Evolutionary conservation across 148 eudicot genomes (phyloP).

Genomic region (Selenicereus undatus): DNA sequence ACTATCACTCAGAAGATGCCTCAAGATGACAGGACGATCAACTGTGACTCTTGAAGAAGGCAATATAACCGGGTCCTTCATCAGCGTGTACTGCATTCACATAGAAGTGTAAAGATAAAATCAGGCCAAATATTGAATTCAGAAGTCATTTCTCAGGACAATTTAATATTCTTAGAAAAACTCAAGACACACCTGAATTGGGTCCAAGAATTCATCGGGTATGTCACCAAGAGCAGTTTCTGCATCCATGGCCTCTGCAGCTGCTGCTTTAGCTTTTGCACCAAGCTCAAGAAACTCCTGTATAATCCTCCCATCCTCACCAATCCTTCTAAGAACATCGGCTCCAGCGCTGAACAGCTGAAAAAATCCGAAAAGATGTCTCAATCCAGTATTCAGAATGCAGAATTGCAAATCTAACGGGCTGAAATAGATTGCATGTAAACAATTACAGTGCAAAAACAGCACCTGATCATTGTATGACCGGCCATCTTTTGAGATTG

Average conservation of each 20-base stretch:
- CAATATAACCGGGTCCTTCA: slow-evolving; percentile 94
- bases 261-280: slow-evolving; percentile 73
- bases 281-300: slow-evolving; percentile 85
- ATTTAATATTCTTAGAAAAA: not conserved
- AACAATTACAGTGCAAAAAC: not conserved
- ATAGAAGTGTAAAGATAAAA: slow-evolving; percentile 5
- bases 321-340: slow-evolving; percentile 69
- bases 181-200: slow-evolving; percentile 63
- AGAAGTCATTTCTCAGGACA: not conserved
- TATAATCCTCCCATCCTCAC: slow-evolving; percentile 74
- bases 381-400: slow-evolving; percentile 2
- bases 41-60: slow-evolving; percentile 84
- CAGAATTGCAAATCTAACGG: not conserved
- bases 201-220: slow-evolving; percentile 98
- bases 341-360: slow-evolving; percentile 90
- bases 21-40: slow-evolving; percentile 88
- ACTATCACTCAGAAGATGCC: slow-evolving; percentile 91
- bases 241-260: slow-evolving; percentile 91
- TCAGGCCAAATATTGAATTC: not conserved
- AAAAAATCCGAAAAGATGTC: slow-evolving; percentile 7
- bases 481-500: slow-evolving; percentile 90
- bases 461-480: slow-evolving; percentile 92
- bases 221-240: slow-evolving; percentile 95
- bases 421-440: not conserved
- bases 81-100: slow-evolving; percentile 82